Percentiles rank a stretch among this genome's conserved stretches.
Conservation (phyloP, 495 filamentous ascomycete genomes). For the Podospora bellae-mahoneyi region DNA sequence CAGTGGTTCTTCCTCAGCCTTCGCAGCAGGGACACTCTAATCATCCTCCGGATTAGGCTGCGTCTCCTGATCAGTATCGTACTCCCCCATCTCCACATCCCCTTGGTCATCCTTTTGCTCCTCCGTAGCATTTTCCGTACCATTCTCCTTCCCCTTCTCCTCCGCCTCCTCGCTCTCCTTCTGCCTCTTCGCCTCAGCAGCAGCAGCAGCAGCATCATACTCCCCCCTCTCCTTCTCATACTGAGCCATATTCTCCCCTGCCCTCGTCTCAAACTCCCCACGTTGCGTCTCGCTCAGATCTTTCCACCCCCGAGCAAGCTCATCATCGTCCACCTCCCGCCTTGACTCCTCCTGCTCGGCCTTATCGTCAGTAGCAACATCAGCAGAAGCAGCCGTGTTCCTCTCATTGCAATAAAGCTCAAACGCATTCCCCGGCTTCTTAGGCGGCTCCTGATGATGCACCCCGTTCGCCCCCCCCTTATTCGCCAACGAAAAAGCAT, state of each 20-base stretch:
- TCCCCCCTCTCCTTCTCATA: conserved; percentile 45
- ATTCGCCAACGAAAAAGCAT: conserved; percentile 40
- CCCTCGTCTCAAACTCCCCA: conserved; percentile 42
- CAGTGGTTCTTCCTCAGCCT: background rate
- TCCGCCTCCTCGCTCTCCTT: conserved; percentile 25
- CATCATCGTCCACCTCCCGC: conserved; percentile 36
- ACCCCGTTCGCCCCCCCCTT: conserved; percentile 27
- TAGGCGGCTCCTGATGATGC: conserved; percentile 31
- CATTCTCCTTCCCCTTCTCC: conserved; percentile 17
- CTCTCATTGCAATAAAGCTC: conserved; percentile 51
- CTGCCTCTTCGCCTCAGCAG: conserved; percentile 20
- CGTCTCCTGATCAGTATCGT: conserved; percentile 39
- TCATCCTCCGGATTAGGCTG: conserved; percentile 22
- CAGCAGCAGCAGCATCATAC: conserved; percentile 27
- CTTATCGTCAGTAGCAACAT: conserved; percentile 30
- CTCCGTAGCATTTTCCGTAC: conserved; percentile 18
- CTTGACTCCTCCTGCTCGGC: conserved; percentile 25
- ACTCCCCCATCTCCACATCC: conserved; percentile 45
- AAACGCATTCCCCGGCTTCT: conserved; percentile 48
- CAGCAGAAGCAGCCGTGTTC: conserved; percentile 22
- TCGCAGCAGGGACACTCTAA: background rate
- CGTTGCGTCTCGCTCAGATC: conserved; percentile 43
- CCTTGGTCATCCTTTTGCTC: conserved; percentile 31
- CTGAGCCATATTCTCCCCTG: conserved; percentile 39
- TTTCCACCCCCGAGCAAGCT: conserved; percentile 51